Evolutionary conservation across 805 yeast genomes (phyloP).

Genomic region (Pichia insulana): DNA sequence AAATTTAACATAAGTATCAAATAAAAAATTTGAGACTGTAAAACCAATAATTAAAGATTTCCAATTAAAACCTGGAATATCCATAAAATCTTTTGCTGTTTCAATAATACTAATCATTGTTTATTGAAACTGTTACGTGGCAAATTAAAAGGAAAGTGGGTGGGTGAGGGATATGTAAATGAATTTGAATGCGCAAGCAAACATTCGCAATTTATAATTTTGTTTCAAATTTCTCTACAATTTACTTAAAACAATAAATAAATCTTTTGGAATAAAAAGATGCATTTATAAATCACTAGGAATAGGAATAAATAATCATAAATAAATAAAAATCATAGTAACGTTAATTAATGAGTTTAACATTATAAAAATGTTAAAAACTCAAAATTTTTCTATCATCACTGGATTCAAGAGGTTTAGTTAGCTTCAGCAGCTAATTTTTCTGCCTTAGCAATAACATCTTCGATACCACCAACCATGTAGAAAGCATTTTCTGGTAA

Average conservation of each 20-base stretch:
- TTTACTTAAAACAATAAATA: slow-evolving; percentile 11
- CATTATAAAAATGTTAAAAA: not conserved
- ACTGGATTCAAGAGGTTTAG: slow-evolving; percentile 26
- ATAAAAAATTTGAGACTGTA: slow-evolving; percentile 63
- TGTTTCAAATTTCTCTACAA: too few species aligned
- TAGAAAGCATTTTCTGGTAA: slow-evolving; percentile 99
- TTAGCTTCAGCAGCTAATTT: slow-evolving; percentile 92
- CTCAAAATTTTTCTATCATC: slow-evolving; percentile 5
- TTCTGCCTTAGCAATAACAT: slow-evolving; percentile 97
- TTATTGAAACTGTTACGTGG: too few species aligned
- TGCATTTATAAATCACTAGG: slow-evolving; percentile 11
- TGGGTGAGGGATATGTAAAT: too few species aligned
- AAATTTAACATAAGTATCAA: slow-evolving; percentile 63
- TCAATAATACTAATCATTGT: slow-evolving; percentile 25
- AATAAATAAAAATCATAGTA: slow-evolving; percentile 12
- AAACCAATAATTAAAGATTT: slow-evolving; percentile 65
- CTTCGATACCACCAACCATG: slow-evolving; percentile 99
- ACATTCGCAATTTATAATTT: too few species aligned
- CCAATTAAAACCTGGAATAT: slow-evolving; percentile 71
- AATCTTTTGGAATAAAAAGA: slow-evolving; percentile 10
- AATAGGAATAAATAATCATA: slow-evolving; percentile 12
- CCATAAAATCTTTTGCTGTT: slow-evolving; percentile 43
- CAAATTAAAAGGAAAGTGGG: too few species aligned
- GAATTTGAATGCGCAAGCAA: too few species aligned
- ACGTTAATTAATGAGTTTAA: slow-evolving; percentile 7